Base-by-base conservation (phyloP, 1,284 basidiomycete species). In the Tilletia caries region DNA sequence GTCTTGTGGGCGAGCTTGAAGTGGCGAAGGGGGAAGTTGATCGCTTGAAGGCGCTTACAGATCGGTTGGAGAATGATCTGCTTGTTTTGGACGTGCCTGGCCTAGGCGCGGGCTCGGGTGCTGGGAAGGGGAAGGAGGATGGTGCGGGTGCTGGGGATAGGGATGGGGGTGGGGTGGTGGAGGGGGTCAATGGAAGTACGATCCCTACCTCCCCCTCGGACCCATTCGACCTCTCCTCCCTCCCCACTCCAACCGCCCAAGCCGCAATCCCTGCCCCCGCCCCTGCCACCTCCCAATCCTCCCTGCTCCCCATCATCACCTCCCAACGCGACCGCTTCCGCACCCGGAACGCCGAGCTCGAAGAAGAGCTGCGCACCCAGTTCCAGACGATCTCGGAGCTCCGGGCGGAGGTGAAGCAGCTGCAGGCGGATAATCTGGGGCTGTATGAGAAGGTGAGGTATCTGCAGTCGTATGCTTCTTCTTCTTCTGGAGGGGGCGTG, bases 251-350 rank as follows among this genome's bases (percentile, higher is more conserved):
- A n/a, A 25, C 72, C n/a, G 13, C 69, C 33, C 23, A 27, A 20
- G n/a, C 65, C 20, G 67, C 70, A 15, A 58, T 69, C 1, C 8
- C 64, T 44, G 41, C 69, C 15, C 32, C 64, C 1, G 32, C 46
- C 8, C 13, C 41, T 8, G 25, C 54, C 25, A 54, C 37, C 12
- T 27, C 20, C 50, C 60, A 44, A 70, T 81, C 46, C n/a, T 62
- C 67, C 20, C 52, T 62, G 3, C 68, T 82, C 0, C 73, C 80
- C 60, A 98, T 98, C 75, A 95, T 98, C 46, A 98, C 95, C 0
- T 92, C 91, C 74, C 96, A 99, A 83, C 88, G 95, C 69, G 95
- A 98, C 82, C 88, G 95, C 4, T 98, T 98, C 88, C 88, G 95
- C 66, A 91, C 93, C 81, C 89, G 95, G 20, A 98, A 98, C 81